Evolutionary conservation across 2,329 filamentous ascomycete species (phyloP), one percentile per base, ranked within the genome.

Genomic region (Pyrenophora seminiperda): DNA sequence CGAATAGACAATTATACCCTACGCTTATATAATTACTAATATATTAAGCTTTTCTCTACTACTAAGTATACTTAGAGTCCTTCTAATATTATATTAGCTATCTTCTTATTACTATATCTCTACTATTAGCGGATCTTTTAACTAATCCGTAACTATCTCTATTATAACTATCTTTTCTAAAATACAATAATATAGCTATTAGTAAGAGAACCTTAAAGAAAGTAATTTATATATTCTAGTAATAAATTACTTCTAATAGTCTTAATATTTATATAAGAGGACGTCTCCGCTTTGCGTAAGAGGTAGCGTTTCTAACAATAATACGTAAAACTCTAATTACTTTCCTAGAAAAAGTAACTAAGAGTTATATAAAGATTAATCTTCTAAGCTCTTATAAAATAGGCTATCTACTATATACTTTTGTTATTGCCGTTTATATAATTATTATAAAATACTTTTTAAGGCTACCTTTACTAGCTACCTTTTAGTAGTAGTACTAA

Each of bases 1-100:
- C 38, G 5, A 31, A 41, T 41, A 7, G 11, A 41, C 2, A 74
- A 74, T 14, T 13, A 9, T n/a, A 24, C 13, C 30, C 4, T 15
- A 2, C 9, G 38, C 27, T 31, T 14, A 2, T 14, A 24, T 15
- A 11, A 15, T 41, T 10, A 19, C 6, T 14, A 7, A 31, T 9
- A 41, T 20, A 5, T 31, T 15, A 41, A 41, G 38, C 38, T 41
- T 41, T 41, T 31, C 38, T 24, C 38, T 24, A 24, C 38, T 5
- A 30, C 15, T 41, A 30, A 5, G 38, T 41, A n/a, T 20, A 19
- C 30, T 15, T 24, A 10, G 30, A 11, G 14, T 11, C 27, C 18
- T 15, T 9, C 19, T 11, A 10, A 5, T 18, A 20, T n/a, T n/a
- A n/a, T n/a, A n/a, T n/a, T n/a, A n/a, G n/a, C n/a, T n/a, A n/a